These are phyloP conservation scores for Coffea humblotiana DNA, from an alignment of 305 asterid species.

Conservation along the genomic window DNA sequence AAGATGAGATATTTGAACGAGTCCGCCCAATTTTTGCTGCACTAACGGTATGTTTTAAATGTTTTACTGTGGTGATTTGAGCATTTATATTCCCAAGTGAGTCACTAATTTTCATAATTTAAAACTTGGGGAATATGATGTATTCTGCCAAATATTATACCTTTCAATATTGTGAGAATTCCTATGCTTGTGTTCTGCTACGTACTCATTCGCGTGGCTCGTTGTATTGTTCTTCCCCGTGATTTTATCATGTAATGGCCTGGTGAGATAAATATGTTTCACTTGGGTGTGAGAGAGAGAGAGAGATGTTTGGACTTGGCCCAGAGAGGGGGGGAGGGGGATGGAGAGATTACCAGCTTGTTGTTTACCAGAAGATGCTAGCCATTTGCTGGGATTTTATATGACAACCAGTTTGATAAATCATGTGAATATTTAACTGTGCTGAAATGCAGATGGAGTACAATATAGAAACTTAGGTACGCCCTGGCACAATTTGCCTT, in stretches of 20 bases:
- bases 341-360: too few species aligned
- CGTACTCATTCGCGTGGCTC: neutral
- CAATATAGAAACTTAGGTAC: neutral
- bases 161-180: neutral
- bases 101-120: neutral
- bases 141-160: neutral
- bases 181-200: neutral
- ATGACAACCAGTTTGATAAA: too few species aligned
- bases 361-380: neutral
- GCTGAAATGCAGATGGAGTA: neutral
- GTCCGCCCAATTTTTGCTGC: constrained; percentile 66
- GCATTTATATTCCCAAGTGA: too few species aligned
- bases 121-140: neutral
- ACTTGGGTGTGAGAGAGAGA: too few species aligned
- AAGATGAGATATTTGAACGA: constrained; percentile 81
- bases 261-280: neutral
- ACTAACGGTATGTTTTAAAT: constrained; percentile 46
- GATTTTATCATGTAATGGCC: neutral
- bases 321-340: too few species aligned
- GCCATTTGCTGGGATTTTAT: neutral
- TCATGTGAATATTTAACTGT: neutral
- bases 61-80: neutral
- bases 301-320: too few species aligned
- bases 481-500: neutral
- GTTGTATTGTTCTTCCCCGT: neutral